Base-by-base conservation (phyloP, 2,329 filamentous ascomycete species). In the Cordyceps javanica region DNA sequence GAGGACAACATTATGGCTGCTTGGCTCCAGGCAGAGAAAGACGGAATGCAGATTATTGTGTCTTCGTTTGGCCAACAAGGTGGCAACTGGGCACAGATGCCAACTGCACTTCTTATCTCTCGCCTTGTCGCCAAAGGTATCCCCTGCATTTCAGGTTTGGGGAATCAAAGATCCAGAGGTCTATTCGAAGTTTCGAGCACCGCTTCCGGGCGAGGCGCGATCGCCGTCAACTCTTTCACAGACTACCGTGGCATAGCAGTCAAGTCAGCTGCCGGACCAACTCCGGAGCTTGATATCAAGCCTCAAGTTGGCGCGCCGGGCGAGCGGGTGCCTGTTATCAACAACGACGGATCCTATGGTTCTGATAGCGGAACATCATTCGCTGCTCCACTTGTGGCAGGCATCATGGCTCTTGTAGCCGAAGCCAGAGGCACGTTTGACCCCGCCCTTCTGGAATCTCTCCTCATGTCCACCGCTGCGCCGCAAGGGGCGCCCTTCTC, bases 1-100 rank as follows among this genome's bases (percentile, higher is more conserved):
- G n/a, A n/a, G n/a, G n/a, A n/a, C n/a, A 71, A 85, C 13, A 67
- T 87, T 51, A 82, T 85, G 42, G 76, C 77, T 14, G 82, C 82
- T 1, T 85, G 81, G 65, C 78, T 81, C 69, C 76, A 75, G 64
- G 84, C 85, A 0, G 84, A 78, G 61, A 77, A 86, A 63, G 82
- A 77, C 16, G 81, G 81, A 32, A 77, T 77, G 36, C 72, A 83
- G 62, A 77, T 84, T 60, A 83, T 84, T 64, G 81, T 78, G 1
- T 74, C 78, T 1, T 82, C 79, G 3, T 76, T 83, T 42, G 79
- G 80, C 16, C 73, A 73, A 0, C 62, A 74, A 0, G 75, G 72
- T 0, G 81, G 81, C 11, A 32, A 32, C 30, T 84, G 79, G 79
- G 70, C 73, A 2, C 76, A 81, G 60, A 75, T 79, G 13, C 73